These are phyloP conservation scores for Tetrapisispora phaffii DNA, from an alignment of 805 yeast species.

Conservation along the genomic window DNA sequence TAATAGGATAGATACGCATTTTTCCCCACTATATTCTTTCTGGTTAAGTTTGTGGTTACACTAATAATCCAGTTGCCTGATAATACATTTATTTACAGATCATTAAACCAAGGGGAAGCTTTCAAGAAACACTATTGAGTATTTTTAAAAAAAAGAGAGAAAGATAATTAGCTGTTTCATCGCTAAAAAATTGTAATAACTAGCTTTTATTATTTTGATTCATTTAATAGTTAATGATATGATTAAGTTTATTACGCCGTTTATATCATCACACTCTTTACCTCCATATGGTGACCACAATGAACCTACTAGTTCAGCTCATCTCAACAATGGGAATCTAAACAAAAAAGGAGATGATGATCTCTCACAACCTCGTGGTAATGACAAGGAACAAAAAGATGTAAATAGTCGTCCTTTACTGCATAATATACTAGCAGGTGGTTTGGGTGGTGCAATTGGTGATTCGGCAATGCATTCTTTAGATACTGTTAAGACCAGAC, in stretches of 20 bases:
- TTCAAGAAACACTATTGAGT: too few species aligned
- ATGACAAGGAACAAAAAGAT: background rate
- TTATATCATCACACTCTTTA: background rate
- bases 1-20: too few species aligned
- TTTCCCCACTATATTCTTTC: too few species aligned
- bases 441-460: conserved; percentile 77
- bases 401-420: conserved; percentile 2
- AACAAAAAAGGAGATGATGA: background rate
- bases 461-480: conserved; percentile 92
- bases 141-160: too few species aligned
- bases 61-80: too few species aligned
- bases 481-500: conserved; percentile 94
- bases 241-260: background rate
- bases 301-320: background rate
- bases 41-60: too few species aligned
- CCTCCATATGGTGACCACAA: background rate
- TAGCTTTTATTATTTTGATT: background rate
- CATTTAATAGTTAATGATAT: conserved; percentile 1
- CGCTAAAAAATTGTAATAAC: background rate
- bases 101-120: too few species aligned
- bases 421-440: conserved; percentile 33
- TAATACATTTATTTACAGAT: too few species aligned
- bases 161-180: background rate
- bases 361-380: background rate
- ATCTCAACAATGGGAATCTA: background rate